Base-by-base conservation (phyloP, 768 basidiomycete species). In the Leccinum disarticulatum region DNA sequence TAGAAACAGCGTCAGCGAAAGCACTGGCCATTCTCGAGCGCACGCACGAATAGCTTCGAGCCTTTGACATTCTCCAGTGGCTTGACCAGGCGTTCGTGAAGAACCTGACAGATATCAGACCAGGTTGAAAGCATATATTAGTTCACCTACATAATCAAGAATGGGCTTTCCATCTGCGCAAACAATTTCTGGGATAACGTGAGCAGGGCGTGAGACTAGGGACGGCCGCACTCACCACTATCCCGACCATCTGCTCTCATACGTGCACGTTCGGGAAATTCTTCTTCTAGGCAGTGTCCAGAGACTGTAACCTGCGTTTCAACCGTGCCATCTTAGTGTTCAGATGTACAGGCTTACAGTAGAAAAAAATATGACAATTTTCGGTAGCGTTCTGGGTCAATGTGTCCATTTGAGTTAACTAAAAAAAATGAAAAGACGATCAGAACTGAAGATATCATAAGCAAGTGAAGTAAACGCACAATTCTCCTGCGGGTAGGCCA, bases 321-420 rank as follows among this genome's bases (percentile, higher is more conserved):
- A 14, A 43, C 9, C 9, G 14, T 51, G 30, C 17, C 5, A 13
- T 19, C 2, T 9, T 31, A 2, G 19, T 14, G 3, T n/a, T 15
- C 3, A 31, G 30, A 43, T 2, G 3, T 9, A 11, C 27, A 22
- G 5, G 30, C 80, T 36, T 61, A 85, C 85, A 87, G 46, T 84
- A 83, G 63, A 87, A 83, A 54, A 83, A 78, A 61, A 83, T 81
- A 3, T 71, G 77, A 54, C 83, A 83, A 0, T 79, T 77, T 1
- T 78, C 70, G 15, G 72, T 62, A 4, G 80, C 77, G 36, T 75
- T 78, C 3, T 66, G 61, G 0, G 81, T 80, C 8, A 87, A 67
- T 3, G 68, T 3, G 5, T 75, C 62, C 33, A 85, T 81, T 41
- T 79, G 50, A 8, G 10, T 9, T 4, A 82, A 57, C 83, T 67